Conservation (phyloP, 306 rosid genomes). For the Dalbergia oliveri region DNA sequence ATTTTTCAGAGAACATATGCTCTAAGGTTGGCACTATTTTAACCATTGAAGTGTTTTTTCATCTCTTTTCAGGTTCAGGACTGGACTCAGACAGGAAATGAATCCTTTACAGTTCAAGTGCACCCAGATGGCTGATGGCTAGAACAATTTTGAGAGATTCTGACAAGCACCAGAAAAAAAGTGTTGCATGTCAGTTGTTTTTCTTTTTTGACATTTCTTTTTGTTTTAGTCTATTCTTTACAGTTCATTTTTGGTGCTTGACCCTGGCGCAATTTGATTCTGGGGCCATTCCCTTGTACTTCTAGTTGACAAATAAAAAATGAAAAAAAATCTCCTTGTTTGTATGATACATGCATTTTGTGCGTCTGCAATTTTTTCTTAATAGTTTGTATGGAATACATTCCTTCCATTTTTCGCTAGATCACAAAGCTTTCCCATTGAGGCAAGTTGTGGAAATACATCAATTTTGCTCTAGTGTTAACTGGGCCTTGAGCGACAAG, state of each 20-base stretch:
- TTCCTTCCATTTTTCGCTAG: not conserved
- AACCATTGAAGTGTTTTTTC: conserved; percentile 11
- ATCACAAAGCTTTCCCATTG: too few species aligned
- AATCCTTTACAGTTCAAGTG: not conserved
- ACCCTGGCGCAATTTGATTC: conserved; percentile 6
- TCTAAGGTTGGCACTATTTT: not conserved
- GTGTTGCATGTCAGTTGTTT: conserved; percentile 50
- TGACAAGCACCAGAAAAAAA: conserved; percentile 49
- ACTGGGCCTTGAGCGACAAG: not conserved
- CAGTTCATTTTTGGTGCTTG: not conserved
- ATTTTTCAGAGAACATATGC: not conserved
- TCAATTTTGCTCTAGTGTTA: too few species aligned
- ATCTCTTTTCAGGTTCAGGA: conserved; percentile 43
- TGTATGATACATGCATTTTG: conserved; percentile 12
- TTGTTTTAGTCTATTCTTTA: conserved; percentile 23
- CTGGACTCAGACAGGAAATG: conserved; percentile 45
- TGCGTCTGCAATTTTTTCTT: not conserved
- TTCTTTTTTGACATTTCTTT: not conserved
- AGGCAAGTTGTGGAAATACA: too few species aligned
- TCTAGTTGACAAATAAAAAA: conserved; percentile 6
- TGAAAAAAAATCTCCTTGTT: not conserved
- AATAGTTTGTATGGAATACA: not conserved
- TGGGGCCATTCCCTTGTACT: conserved; percentile 9
- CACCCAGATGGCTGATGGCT: conserved; percentile 48
- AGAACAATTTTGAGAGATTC: conserved; percentile 63